Conservation (phyloP, 306 rosid genomes). For the Trifolium repens region DNA sequence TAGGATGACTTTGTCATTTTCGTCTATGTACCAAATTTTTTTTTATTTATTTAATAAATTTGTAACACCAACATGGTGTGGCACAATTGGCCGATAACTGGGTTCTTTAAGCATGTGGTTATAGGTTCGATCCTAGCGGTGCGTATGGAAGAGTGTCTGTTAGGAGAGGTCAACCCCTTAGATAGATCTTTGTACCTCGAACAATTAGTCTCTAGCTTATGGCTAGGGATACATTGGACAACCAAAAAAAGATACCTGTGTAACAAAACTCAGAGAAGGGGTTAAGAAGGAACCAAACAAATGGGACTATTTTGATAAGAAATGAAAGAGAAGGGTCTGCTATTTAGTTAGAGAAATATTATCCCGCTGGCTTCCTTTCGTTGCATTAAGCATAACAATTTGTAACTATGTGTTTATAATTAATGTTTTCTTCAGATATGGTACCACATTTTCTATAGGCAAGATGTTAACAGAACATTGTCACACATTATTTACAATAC, state of each 20-base stretch:
- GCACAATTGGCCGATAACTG: not conserved
- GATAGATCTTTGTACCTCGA: not conserved
- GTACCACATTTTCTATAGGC: conserved; percentile 14
- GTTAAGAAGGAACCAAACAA: conserved; percentile 4
- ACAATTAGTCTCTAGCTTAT: not conserved
- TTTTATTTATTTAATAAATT: too few relatives aligned
- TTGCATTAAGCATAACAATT: not conserved
- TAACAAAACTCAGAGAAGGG: not conserved
- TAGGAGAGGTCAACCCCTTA: not conserved
- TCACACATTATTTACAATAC: conserved; percentile 1
- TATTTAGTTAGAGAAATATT: not conserved
- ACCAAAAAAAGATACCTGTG: not conserved
- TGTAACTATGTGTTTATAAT: not conserved
- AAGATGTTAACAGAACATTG: conserved; percentile 7
- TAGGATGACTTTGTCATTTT: too few relatives aligned
- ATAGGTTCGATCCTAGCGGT: not conserved
- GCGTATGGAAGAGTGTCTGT: not conserved
- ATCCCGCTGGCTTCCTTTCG: not conserved
- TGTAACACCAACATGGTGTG: not conserved
- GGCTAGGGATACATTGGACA: not conserved
- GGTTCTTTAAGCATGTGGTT: not conserved
- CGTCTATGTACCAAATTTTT: too few relatives aligned
- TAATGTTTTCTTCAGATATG: not conserved
- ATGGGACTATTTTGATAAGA: conserved; percentile 8
- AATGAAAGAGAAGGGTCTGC: not conserved